phyloP scores from a whole-genome alignment of 306 rosid genomes.

The Cicer pinnatifidum region DNA sequence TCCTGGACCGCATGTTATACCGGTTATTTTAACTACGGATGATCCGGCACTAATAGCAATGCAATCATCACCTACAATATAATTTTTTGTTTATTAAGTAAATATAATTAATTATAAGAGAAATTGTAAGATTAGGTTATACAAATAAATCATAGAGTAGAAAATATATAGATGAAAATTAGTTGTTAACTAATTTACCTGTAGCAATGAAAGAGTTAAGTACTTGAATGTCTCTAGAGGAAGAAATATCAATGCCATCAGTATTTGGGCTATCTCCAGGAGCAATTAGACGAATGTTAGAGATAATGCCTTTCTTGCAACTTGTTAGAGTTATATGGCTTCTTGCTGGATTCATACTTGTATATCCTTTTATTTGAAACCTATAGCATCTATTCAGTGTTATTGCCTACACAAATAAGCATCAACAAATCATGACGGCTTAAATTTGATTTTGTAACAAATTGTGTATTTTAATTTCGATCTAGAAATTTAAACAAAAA shows the following conservation, averaged over 20 bases:
- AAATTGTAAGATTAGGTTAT: neutral
- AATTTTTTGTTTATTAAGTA: neutral
- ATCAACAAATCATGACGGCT: neutral
- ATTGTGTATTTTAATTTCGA: no score
- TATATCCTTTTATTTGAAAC: conserved; percentile 49
- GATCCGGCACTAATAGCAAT: conserved; percentile 61
- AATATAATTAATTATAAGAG: neutral
- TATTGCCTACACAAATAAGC: conserved; percentile 44
- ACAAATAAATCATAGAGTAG: no score
- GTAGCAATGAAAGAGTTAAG: conserved; percentile 54
- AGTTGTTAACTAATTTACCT: conserved; percentile 30
- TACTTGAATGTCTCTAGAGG: conserved; percentile 48
- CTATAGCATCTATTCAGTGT: conserved; percentile 52
- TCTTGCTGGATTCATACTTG: conserved; percentile 52
- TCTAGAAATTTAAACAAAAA: no score
- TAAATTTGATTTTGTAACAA: conserved; percentile 23
- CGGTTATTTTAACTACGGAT: conserved; percentile 41
- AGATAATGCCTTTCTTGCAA: conserved; percentile 44
- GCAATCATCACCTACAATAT: conserved; percentile 57
- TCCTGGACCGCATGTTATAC: conserved; percentile 62
- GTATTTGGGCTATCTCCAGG: conserved; percentile 62
- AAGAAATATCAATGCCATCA: conserved; percentile 61
- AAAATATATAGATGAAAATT: neutral
- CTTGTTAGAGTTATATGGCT: conserved; percentile 57
- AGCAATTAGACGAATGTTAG: conserved; percentile 48